Evolutionary conservation across 495 filamentous ascomycete genomes (phyloP).

Genomic region (Apodospora peruviana): DNA sequence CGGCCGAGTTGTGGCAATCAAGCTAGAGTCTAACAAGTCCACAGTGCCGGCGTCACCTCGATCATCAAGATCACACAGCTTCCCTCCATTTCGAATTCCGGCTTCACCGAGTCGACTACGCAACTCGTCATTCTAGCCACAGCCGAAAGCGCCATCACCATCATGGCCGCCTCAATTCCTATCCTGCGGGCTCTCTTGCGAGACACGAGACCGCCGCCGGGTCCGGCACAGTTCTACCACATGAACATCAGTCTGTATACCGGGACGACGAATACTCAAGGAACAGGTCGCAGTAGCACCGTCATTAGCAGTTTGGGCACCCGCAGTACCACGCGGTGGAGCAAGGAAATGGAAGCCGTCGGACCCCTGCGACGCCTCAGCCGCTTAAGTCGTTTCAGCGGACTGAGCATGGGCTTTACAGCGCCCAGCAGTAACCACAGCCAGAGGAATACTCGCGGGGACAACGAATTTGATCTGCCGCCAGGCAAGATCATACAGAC

Average conservation of each 20-base stretch:
- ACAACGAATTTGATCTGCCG: constrained; percentile 6
- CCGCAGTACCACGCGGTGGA: constrained; percentile 12
- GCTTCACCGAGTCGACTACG: constrained; percentile 21
- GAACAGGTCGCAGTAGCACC: constrained; percentile 18
- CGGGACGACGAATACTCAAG: constrained; percentile 12
- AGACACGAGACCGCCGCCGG: constrained; percentile 19
- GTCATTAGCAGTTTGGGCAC: constrained; percentile 15
- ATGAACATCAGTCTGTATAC: constrained; percentile 16
- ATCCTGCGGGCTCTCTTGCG: constrained; percentile 21
- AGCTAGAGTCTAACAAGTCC: constrained; percentile 4
- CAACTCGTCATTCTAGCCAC: constrained; percentile 15
- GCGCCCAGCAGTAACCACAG: background rate
- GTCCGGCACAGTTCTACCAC: constrained; percentile 20
- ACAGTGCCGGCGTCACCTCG: constrained; percentile 17
- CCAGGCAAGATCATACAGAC: constrained; percentile 21
- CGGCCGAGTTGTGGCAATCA: too few species aligned
- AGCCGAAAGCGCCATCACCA: constrained; percentile 20
- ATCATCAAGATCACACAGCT: constrained; percentile 26
- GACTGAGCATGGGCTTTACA: constrained; percentile 15
- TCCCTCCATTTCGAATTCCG: constrained; percentile 18
- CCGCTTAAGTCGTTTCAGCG: constrained; percentile 13
- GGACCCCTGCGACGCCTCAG: constrained; percentile 15
- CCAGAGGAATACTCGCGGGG: background rate
- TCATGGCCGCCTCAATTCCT: constrained; percentile 22
- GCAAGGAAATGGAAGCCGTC: constrained; percentile 12